Percentiles rank a stretch among this genome's conserved stretches.
Evolutionary conservation across 2,329 filamentous ascomycete genomes (phyloP).

Genomic region (Hypomyces rosellus): DNA sequence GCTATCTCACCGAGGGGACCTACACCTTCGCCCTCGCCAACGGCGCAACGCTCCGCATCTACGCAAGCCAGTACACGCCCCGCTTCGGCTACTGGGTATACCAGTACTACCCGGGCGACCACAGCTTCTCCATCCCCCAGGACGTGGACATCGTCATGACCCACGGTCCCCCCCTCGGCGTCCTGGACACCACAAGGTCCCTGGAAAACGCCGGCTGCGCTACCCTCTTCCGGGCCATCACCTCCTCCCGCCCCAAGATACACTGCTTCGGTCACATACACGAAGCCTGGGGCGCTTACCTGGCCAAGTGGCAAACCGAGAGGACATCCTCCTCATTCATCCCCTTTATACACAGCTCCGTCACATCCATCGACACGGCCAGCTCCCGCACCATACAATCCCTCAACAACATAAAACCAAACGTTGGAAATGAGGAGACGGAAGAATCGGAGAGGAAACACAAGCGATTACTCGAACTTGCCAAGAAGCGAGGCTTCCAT

Average conservation of each 20-base stretch:
- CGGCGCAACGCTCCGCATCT: conserved; percentile 43
- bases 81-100: conserved; percentile 41
- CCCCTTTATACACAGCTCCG: too few species aligned
- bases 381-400: conserved; percentile 23
- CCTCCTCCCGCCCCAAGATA: conserved; percentile 36
- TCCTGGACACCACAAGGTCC: conserved; percentile 37
- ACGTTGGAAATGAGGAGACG: conserved; percentile 11
- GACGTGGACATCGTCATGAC: conserved; percentile 45
- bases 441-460: conserved; percentile 11
- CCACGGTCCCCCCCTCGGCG: conserved; percentile 47
- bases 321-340: too few species aligned
- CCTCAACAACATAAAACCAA: not conserved
- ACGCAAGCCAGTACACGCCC: conserved; percentile 49
- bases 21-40: conserved; percentile 43
- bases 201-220: conserved; percentile 34
- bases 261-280: conserved; percentile 57
- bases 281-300: conserved; percentile 50
- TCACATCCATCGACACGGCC: conserved; percentile 32
- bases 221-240: conserved; percentile 40
- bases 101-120: conserved; percentile 36
- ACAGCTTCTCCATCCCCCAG: conserved; percentile 31
- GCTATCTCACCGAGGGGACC: conserved; percentile 42
- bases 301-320: conserved; percentile 42
- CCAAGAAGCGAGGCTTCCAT: conserved; percentile 23
- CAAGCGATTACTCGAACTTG: conserved; percentile 15